Evolutionary conservation across 192 early-diverging fungal species (phyloP).

Genomic region (Entrophospora sp.): DNA sequence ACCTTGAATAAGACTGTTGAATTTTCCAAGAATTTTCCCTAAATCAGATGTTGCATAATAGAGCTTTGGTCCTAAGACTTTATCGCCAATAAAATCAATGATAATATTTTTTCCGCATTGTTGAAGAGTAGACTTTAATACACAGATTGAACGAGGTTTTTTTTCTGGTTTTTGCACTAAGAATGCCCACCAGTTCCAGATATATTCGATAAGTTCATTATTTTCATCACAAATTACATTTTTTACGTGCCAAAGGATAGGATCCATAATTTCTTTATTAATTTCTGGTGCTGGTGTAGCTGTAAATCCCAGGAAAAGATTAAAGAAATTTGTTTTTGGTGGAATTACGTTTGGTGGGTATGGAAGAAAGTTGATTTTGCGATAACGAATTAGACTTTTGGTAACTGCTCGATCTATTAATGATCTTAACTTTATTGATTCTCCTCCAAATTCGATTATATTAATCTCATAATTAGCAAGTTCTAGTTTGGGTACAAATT

Average conservation of each 20-base stretch:
- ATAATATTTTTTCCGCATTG: too few species aligned
- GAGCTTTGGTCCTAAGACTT: not conserved
- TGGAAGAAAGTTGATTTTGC: not conserved
- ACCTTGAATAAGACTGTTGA: not conserved
- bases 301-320: not conserved
- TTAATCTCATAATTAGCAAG: too few species aligned
- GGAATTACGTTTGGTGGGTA: not conserved
- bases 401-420: not conserved
- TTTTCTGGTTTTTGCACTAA: not conserved
- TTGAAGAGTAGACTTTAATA: too few species aligned
- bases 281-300: not conserved
- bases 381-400: not conserved
- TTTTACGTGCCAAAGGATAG: not conserved
- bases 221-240: too few species aligned
- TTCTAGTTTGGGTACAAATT: not conserved
- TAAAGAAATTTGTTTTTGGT: too few species aligned
- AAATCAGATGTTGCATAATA: too few species aligned
- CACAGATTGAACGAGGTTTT: too few species aligned
- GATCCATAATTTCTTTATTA: not conserved
- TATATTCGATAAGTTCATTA: slow-evolving; percentile 8
- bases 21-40: not conserved
- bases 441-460: too few species aligned
- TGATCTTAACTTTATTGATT: not conserved
- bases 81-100: too few species aligned
- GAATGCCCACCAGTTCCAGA: not conserved